Evolutionary conservation across 441 rosid species (phyloP).

Genomic region (Cnidoscolus chayamansa): DNA sequence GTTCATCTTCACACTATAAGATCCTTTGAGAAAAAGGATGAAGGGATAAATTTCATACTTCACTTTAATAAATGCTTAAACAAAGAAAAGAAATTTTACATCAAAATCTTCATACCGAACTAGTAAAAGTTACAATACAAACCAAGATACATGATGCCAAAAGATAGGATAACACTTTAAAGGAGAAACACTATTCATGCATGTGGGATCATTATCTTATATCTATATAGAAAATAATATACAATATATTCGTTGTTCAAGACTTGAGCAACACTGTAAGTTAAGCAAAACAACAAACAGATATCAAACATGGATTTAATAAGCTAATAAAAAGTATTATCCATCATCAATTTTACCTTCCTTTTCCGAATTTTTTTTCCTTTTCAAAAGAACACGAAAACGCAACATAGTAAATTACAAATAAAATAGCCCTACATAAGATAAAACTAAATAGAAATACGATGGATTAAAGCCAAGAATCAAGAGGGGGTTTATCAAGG

Average conservation of each 20-base stretch:
- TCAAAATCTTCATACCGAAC: neutral
- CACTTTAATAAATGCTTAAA: neutral
- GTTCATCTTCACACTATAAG: constrained; percentile 24
- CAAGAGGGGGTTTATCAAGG: neutral
- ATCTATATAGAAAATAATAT: too few species aligned
- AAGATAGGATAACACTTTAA: neutral
- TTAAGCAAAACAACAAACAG: neutral
- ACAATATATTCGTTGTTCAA: neutral
- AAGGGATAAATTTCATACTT: neutral
- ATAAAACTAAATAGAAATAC: neutral
- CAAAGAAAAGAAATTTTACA: neutral
- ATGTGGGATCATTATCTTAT: neutral
- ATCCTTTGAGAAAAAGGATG: constrained; percentile 14
- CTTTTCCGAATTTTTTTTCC: too few species aligned
- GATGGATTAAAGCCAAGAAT: neutral
- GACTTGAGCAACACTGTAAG: neutral
- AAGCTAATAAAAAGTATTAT: neutral
- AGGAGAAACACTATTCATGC: neutral
- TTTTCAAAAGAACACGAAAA: neutral
- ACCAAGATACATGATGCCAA: neutral
- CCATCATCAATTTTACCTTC: too few species aligned
- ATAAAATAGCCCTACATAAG: neutral
- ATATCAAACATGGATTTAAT: neutral
- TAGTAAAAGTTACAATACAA: neutral
- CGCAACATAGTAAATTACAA: neutral